A percentile compares a stretch with the other conserved stretches of the same genome.
These are phyloP conservation scores for Clavispora vitiphila DNA, from an alignment of 805 yeast genomes.

Conservation along the genomic window DNA sequence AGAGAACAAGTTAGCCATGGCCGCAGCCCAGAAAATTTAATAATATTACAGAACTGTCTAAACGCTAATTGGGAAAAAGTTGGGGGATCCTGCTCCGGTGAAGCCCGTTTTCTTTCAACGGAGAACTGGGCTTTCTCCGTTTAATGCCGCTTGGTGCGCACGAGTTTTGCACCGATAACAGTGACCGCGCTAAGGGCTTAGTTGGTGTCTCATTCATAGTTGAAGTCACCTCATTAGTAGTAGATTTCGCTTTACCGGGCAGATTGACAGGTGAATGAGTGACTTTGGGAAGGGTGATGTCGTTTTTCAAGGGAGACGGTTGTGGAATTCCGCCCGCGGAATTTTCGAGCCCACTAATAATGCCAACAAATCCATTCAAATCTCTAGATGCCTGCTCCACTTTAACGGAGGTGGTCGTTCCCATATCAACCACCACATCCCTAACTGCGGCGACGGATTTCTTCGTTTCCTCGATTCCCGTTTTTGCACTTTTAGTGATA, in stretches of 20 bases:
- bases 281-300: too few relatives aligned
- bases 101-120: conserved; percentile 3
- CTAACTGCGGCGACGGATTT: not conserved
- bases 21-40: too few relatives aligned
- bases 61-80: conserved; percentile 1
- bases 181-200: not conserved
- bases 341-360: not conserved
- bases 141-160: conserved; percentile 1
- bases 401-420: not conserved
- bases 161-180: not conserved
- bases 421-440: not conserved
- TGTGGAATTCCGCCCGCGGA: not conserved
- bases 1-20: too few relatives aligned
- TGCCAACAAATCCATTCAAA: not conserved
- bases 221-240: not conserved
- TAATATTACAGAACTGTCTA: not conserved
- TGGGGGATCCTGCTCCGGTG: conserved; percentile 11
- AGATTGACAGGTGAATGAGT: too few relatives aligned
- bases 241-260: too few relatives aligned
- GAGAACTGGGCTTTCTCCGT: conserved; percentile 8
- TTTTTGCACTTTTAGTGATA: not conserved
- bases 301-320: not conserved
- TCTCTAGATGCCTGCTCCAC: not conserved
- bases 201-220: not conserved
- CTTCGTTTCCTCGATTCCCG: not conserved